Base-by-base conservation (phyloP, 1,284 basidiomycete species). In the Pseudomicrostroma phylloplanum region DNA sequence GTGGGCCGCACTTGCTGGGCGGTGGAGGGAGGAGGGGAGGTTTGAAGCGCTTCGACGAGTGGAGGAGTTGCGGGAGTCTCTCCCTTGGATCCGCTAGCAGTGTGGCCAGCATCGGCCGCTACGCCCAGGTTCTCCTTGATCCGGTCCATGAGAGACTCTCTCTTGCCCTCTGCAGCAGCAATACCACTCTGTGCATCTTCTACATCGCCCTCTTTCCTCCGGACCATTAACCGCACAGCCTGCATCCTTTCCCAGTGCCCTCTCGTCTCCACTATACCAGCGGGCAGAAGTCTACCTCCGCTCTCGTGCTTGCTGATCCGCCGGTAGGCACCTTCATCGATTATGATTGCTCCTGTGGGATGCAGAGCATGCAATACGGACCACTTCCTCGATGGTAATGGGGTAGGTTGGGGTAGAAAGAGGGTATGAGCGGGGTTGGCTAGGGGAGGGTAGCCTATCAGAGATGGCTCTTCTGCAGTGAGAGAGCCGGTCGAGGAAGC, bases 281-380 rank as follows among this genome's bases (percentile, higher is more conserved):
- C 93, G 0, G 94, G 87, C 8, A 98, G 85, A 1, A 98, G 82
- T 17, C 94, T 84, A 0, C 93, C 93, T 8, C 94, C 94, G 1
- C 88, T 89, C 79, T 96, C 88, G 43, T 89, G 84, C 55, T 87
- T 85, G 1, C 88, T 87, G 53, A 97, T 85, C 17, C 96, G 91
- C 39, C 85, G 83, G 75, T 92, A 88, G 0, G 94, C 94, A 0
- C 96, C 94, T 36, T 86, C 81, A 79, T 96, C 93, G 66, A 96
- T 87, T 76, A 96, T 83, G 42, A 98, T 86, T 41, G 86, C 88
- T 0, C 96, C 94, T 0, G 92, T 86, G 0, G 93, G 89, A 65
- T 87, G 87, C 25, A 98, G 83, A 0, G 93, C 96, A 80, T 98
- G 92, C 15, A 88, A 86, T 26, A 94, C 93, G 91, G 93, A 97